A percentile compares a stretch with the other conserved stretches of the same genome.
Conservation (phyloP, 2,329 filamentous ascomycete species). For the Cadophora gregata region DNA sequence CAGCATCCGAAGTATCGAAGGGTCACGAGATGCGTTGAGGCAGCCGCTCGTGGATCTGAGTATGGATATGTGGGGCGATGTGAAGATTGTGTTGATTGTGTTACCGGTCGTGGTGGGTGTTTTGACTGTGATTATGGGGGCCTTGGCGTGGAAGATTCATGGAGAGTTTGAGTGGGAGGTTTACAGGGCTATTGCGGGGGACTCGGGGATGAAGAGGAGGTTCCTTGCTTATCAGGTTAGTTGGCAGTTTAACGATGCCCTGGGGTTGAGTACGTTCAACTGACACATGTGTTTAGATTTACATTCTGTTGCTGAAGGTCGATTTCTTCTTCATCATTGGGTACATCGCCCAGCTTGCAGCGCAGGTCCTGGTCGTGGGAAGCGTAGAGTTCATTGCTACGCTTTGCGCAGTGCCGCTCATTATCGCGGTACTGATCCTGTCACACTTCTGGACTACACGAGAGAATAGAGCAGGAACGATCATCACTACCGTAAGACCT, state of each 20-base stretch:
- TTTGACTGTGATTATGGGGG: background rate
- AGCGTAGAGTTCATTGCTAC: slow-evolving; percentile 11
- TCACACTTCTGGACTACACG: slow-evolving; percentile 8
- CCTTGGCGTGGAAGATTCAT: slow-evolving; percentile 15
- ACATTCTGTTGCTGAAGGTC: slow-evolving; percentile 13
- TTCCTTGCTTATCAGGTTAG: slow-evolving; percentile 13
- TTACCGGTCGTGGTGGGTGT: slow-evolving; percentile 1
- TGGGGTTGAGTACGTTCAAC: too few species aligned
- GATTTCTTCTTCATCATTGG: slow-evolving; percentile 19
- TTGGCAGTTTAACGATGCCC: background rate
- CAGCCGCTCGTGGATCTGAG: slow-evolving; percentile 5
- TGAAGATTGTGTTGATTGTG: background rate
- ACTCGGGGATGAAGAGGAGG: slow-evolving; percentile 14
- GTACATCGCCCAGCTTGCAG: slow-evolving; percentile 9
- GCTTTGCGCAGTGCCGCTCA: slow-evolving; percentile 4
- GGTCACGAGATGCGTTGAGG: background rate
- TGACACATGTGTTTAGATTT: background rate
- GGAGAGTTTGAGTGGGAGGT: slow-evolving; percentile 15
- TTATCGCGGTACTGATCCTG: slow-evolving; percentile 2
- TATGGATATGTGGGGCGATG: slow-evolving; percentile 17
- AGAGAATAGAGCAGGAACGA: slow-evolving; percentile 9
- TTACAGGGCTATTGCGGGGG: slow-evolving; percentile 11
- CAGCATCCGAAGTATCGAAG: background rate
- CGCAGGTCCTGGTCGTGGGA: background rate
- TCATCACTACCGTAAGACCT: slow-evolving; percentile 7